Conservation (phyloP, 371 early-diverging fungal genomes). For the Zychaea mexicana region DNA sequence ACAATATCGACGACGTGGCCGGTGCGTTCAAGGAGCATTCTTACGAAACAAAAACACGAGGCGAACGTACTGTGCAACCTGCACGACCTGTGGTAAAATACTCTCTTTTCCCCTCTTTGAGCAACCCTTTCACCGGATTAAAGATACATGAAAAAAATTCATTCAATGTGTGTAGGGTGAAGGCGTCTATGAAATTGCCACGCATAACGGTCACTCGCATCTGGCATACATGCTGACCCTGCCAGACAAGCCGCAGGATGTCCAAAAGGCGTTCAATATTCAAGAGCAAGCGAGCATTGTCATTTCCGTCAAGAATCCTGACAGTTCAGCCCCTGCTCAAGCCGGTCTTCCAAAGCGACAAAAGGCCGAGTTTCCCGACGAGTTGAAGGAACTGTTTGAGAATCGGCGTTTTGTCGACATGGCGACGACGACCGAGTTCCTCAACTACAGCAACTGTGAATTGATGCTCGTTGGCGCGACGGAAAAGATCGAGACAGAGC, state of each 20-base stretch:
- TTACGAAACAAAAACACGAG: slow-evolving; percentile 46
- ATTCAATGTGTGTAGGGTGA: too few species aligned
- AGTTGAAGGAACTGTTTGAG: slow-evolving; percentile 23
- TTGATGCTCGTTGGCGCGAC: slow-evolving; percentile 42
- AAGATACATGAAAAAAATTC: too few species aligned
- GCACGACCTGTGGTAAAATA: slow-evolving; percentile 32
- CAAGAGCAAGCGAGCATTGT: slow-evolving; percentile 46
- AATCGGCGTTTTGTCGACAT: slow-evolving; percentile 36
- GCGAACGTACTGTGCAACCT: slow-evolving; percentile 31
- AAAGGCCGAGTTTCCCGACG: slow-evolving; percentile 29
- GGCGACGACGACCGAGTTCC: slow-evolving; percentile 29
- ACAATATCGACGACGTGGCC: slow-evolving; percentile 26
- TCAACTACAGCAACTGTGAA: slow-evolving; percentile 37
- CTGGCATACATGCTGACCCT: slow-evolving; percentile 39
- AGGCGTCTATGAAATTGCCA: slow-evolving; percentile 33
- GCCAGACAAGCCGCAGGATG: slow-evolving; percentile 35
- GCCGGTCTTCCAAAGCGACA: slow-evolving; percentile 27
- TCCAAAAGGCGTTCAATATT: slow-evolving; percentile 52
- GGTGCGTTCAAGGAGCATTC: slow-evolving; percentile 29
- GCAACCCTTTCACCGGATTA: too few species aligned
- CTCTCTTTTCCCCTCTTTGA: too few species aligned
- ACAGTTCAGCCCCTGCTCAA: slow-evolving; percentile 17
- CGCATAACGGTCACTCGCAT: slow-evolving; percentile 34
- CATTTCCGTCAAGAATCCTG: slow-evolving; percentile 49
- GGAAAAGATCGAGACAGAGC: slow-evolving; percentile 31